Evolutionary conservation across 352 stramenopile species (phyloP).

Genomic region (Pythium insidiosum): DNA sequence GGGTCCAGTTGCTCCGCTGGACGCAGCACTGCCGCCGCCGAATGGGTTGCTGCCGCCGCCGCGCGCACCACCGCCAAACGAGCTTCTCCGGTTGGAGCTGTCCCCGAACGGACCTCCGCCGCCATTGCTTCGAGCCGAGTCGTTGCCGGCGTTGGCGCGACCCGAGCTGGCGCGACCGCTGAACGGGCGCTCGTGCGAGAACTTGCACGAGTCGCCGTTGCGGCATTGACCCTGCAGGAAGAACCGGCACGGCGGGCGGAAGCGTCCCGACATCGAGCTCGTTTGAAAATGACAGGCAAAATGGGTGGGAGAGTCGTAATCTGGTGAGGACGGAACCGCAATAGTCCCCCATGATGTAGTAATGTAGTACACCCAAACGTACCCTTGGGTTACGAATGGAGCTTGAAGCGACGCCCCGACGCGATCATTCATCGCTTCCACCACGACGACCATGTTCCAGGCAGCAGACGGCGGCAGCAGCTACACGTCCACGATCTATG

Average conservation of each 20-base stretch:
- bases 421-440: background rate
- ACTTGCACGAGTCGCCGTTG: constrained; percentile 61
- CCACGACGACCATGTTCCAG: constrained; percentile 43
- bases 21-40: constrained; percentile 1
- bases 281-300: too few species aligned
- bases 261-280: constrained; percentile 11
- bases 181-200: constrained; percentile 60
- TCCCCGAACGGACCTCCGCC: constrained; percentile 3
- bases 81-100: constrained; percentile 1
- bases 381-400: background rate
- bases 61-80: constrained; percentile 1
- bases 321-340: background rate
- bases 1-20: constrained; percentile 6
- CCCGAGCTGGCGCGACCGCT: constrained; percentile 52
- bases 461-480: constrained; percentile 56
- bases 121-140: constrained; percentile 15
- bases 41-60: constrained; percentile 5
- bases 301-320: too few species aligned
- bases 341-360: background rate
- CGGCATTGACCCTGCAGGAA: constrained; percentile 60
- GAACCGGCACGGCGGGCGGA: constrained; percentile 48
- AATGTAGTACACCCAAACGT: background rate
- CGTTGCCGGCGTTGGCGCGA: constrained; percentile 15
- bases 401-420: background rate
- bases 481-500: constrained; percentile 94